phyloP scores from a whole-genome alignment of 495 filamentous ascomycete genomes.

The Aspergillus conjunctus region DNA sequence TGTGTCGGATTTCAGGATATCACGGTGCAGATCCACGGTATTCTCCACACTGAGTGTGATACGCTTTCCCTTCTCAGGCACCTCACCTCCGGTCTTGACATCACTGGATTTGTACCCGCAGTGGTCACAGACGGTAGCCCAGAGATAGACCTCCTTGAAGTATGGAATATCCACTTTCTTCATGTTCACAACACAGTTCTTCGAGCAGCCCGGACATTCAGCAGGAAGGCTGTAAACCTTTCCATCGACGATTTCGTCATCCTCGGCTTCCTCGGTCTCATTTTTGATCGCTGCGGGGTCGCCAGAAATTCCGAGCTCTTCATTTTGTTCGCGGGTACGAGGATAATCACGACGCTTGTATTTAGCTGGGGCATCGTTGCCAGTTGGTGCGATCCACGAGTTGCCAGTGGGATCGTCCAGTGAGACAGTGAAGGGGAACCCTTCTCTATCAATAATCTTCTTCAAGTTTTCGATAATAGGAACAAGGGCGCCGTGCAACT shows the following conservation, averaged over 20 bases:
- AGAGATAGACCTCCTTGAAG: slow-evolving; percentile 93
- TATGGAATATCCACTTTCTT: slow-evolving; percentile 95
- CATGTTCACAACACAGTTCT: slow-evolving; percentile 82
- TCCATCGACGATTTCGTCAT: slow-evolving; percentile 82
- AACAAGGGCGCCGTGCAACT: slow-evolving; percentile 73
- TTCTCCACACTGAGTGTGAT: slow-evolving; percentile 77
- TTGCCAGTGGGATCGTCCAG: slow-evolving; percentile 95
- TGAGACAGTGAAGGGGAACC: slow-evolving; percentile 83
- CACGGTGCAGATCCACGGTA: slow-evolving; percentile 77
- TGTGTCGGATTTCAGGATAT: slow-evolving; percentile 96
- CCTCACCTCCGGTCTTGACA: slow-evolving; percentile 91
- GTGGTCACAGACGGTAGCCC: slow-evolving; percentile 81
- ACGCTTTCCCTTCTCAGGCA: slow-evolving; percentile 82
- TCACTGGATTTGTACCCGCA: slow-evolving; percentile 96
- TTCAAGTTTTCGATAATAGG: slow-evolving; percentile 68
- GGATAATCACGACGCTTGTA: slow-evolving; percentile 80
- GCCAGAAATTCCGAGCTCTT: slow-evolving; percentile 67
- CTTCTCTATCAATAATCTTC: slow-evolving; percentile 70
- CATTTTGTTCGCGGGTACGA: slow-evolving; percentile 82
- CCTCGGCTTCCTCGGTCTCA: slow-evolving; percentile 45
- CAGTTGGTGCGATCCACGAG: slow-evolving; percentile 90
- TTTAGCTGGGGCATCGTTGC: slow-evolving; percentile 69
- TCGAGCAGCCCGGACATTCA: slow-evolving; percentile 86
- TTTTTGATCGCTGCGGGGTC: slow-evolving; percentile 36
- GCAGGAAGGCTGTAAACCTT: slow-evolving; percentile 89